Evolutionary conservation across 2,329 filamentous ascomycete genomes (phyloP), one percentile per base, ranked within the genome.

Genomic region (Pseudocercospora fijiensis): DNA sequence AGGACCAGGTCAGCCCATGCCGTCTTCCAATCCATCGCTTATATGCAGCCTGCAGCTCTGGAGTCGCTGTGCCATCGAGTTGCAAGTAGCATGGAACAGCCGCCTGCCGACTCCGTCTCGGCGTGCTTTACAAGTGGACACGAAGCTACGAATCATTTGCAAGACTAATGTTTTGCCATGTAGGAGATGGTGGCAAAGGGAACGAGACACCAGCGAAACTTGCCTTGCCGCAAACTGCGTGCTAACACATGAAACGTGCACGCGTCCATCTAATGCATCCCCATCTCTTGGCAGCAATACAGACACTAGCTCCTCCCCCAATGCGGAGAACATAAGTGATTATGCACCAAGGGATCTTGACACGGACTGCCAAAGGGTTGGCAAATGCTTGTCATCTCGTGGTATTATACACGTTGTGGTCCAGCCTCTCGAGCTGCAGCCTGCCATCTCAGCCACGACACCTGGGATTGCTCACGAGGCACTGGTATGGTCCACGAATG

Each of bases 401-500:
- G 22, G 24, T 24, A 16, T 26, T 24, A 16, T 26, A 24, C 13
- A 26, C 49, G 24, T 52, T 26, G 24, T 24, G 49, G 24, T 53
- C 26, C 49, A 53, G 49, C 49, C 49, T 53, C 16, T 24, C 49
- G 49, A 53, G 22, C 26, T 20, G 28, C 22, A 28, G 49, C 49
- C 20, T 53, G 49, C 28, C 16, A n/a, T 8, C 11, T 27, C 16
- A 26, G 49, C 49, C 49, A 30, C 49, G 16, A 28, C 49, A n/a
- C n/a, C 49, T 28, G 26, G 49, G 49, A 30, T 53, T n/a, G 49
- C 49, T 53, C 49, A 53, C 49, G 49, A 53, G 49, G 49, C 49
- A 53, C 49, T 18, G 49, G 7, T 16, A n/a, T 26, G 4, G 26
- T 10, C 49, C 26, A 26, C 49, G 10, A 20, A 27, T 53, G 49